phyloP scores from a whole-genome alignment of 208 protist genomes.

The Acanthamoeba rhysodes region DNA sequence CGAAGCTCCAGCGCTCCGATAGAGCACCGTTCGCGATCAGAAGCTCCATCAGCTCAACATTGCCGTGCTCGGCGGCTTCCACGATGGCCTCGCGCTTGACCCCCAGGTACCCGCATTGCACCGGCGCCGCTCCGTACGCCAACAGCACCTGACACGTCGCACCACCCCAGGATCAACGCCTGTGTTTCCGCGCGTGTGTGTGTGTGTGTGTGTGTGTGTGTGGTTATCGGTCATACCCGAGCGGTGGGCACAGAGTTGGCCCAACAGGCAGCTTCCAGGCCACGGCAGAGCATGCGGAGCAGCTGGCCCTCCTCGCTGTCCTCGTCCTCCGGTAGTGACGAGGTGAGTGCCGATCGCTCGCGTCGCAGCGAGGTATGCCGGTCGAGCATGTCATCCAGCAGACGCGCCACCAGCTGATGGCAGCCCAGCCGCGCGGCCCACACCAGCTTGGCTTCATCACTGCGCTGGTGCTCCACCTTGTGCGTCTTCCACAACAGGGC shows the following conservation, averaged over 20 bases:
- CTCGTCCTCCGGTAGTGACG: not conserved
- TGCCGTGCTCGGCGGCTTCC: not conserved
- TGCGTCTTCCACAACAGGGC: not conserved
- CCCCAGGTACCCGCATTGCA: slow-evolving; percentile 1
- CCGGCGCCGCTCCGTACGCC: not conserved
- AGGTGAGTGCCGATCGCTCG: not conserved
- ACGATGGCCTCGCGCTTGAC: slow-evolving; percentile 26
- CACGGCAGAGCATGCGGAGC: slow-evolving; percentile 15
- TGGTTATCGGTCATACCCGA: not conserved
- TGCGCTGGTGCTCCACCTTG: not conserved
- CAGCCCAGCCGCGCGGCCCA: slow-evolving; percentile 4
- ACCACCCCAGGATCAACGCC: not conserved
- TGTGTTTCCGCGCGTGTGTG: no score
- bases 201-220: no score
- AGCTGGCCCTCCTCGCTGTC: not conserved
- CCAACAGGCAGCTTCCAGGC: not conserved
- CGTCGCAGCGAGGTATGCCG: not conserved
- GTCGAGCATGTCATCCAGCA: not conserved
- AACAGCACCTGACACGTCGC: not conserved
- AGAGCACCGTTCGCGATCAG: not conserved
- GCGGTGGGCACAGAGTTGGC: not conserved
- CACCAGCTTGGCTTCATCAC: not conserved
- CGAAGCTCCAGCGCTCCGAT: not conserved
- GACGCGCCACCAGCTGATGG: not conserved
- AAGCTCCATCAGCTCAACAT: slow-evolving; percentile 36